These are phyloP conservation scores for Aspergillus pseudotamarii DNA, from an alignment of 2,329 filamentous ascomycete genomes.

Conservation along the genomic window DNA sequence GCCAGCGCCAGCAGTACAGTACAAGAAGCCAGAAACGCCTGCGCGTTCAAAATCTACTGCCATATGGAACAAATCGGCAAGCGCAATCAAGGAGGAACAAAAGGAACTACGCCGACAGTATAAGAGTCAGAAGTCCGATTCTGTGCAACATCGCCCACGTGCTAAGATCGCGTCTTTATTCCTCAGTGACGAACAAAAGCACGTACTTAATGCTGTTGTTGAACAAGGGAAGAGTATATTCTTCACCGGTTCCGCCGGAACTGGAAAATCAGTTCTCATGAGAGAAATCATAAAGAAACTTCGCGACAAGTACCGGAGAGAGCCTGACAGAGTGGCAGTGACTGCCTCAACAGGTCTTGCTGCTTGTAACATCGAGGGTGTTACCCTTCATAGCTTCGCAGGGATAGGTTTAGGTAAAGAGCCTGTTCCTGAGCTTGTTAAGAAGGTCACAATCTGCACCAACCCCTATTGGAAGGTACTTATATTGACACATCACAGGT, in stretches of 20 bases:
- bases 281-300: slow-evolving; percentile 83
- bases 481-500: slow-evolving; percentile 53
- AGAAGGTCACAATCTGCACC: slow-evolving; percentile 57
- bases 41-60: slow-evolving; percentile 47
- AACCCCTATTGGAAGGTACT: neutral
- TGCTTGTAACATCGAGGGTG: slow-evolving; percentile 94
- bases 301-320: slow-evolving; percentile 72
- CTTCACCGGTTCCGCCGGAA: slow-evolving; percentile 94
- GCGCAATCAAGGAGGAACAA: slow-evolving; percentile 75
- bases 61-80: slow-evolving; percentile 74
- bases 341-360: slow-evolving; percentile 95
- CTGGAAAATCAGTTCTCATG: slow-evolving; percentile 95
- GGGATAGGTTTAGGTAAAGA: slow-evolving; percentile 96
- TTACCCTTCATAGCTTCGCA: slow-evolving; percentile 93
- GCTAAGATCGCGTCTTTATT: slow-evolving; percentile 60
- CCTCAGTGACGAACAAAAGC: slow-evolving; percentile 82
- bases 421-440: slow-evolving; percentile 74
- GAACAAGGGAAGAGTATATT: slow-evolving; percentile 86
- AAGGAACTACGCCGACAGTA: slow-evolving; percentile 68
- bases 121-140: slow-evolving; percentile 47
- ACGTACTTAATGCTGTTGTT: slow-evolving; percentile 80
- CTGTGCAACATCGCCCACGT: slow-evolving; percentile 34
- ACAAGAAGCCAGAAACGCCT: slow-evolving; percentile 46
- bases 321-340: slow-evolving; percentile 84
- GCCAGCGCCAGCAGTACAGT: slow-evolving; percentile 25